A percentile compares a stretch with the other conserved stretches of the same genome.
These are phyloP conservation scores for Mortierella alpina DNA, from an alignment of 192 early-diverging fungal genomes.

Conservation along the genomic window DNA sequence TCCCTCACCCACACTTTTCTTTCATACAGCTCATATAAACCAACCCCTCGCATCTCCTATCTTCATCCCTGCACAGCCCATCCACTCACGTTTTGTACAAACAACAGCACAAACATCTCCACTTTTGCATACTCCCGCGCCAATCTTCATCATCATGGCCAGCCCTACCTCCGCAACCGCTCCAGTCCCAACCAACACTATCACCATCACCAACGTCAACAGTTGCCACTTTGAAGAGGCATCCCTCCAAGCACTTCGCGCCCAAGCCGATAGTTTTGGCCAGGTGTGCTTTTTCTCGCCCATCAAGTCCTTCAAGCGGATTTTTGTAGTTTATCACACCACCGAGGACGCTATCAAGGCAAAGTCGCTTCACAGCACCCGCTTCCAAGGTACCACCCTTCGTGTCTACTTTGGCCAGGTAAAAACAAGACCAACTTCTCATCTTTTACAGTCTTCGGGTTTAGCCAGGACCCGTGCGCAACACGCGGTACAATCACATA, in stretches of 20 bases:
- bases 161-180: constrained; percentile 2
- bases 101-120: constrained; percentile 1
- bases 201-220: constrained; percentile 62
- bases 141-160: constrained; percentile 11
- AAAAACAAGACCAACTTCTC: too few relatives aligned
- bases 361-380: constrained; percentile 54
- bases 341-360: constrained; percentile 56
- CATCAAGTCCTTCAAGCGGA: constrained; percentile 63
- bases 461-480: too few relatives aligned
- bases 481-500: too few relatives aligned
- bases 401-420: constrained; percentile 66
- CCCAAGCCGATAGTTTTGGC: constrained; percentile 57
- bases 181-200: constrained; percentile 61
- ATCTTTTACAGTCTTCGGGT: too few relatives aligned
- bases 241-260: constrained; percentile 47
- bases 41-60: not conserved
- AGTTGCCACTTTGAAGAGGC: constrained; percentile 44
- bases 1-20: not conserved
- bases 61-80: not conserved
- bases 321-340: constrained; percentile 64
- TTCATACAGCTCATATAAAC: not conserved
- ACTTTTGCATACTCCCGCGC: too few relatives aligned
- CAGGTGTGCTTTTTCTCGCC: constrained; percentile 59
- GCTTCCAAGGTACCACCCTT: constrained; percentile 44
- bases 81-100: not conserved